phyloP scores from a whole-genome alignment of 495 filamentous ascomycete genomes.

The Xylaria castorea region DNA sequence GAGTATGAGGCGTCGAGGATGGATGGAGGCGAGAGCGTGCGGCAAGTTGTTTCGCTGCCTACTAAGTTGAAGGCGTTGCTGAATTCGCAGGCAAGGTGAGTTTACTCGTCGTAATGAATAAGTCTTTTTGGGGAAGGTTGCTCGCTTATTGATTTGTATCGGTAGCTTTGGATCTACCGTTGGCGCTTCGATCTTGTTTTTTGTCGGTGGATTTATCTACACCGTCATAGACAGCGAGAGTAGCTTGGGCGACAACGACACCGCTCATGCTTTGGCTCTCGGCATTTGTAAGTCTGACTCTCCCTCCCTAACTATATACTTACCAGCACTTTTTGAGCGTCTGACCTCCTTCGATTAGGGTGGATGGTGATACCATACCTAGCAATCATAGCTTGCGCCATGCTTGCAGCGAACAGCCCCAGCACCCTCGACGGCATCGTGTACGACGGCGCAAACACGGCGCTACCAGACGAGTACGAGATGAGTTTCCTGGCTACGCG shows the following conservation, averaged over 20 bases:
- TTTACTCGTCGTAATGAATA: background rate
- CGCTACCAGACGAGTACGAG: constrained; percentile 30
- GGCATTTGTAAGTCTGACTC: constrained; percentile 50
- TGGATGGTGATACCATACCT: constrained; percentile 41
- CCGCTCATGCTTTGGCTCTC: constrained; percentile 53
- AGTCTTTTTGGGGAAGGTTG: background rate
- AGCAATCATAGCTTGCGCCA: constrained; percentile 37
- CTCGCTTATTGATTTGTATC: constrained; percentile 18
- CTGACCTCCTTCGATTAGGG: constrained; percentile 32
- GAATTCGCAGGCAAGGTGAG: constrained; percentile 38
- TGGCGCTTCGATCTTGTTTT: constrained; percentile 57
- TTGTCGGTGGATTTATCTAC: constrained; percentile 52
- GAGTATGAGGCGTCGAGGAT: constrained; percentile 31
- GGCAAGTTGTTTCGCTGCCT: constrained; percentile 31
- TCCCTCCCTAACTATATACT: background rate
- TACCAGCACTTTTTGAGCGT: constrained; percentile 3
- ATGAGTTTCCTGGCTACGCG: constrained; percentile 28
- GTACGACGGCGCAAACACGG: constrained; percentile 34
- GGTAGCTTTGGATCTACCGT: constrained; percentile 53
- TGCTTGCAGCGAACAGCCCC: constrained; percentile 36
- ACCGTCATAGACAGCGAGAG: constrained; percentile 45
- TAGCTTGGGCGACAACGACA: constrained; percentile 50
- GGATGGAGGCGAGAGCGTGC: background rate
- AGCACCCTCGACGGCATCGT: constrained; percentile 41
- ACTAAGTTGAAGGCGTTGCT: constrained; percentile 40